Evolutionary conservation across 345 rosid genomes (phyloP), one percentile per base, ranked within the genome.

Genomic region (Luvunga scandens): DNA sequence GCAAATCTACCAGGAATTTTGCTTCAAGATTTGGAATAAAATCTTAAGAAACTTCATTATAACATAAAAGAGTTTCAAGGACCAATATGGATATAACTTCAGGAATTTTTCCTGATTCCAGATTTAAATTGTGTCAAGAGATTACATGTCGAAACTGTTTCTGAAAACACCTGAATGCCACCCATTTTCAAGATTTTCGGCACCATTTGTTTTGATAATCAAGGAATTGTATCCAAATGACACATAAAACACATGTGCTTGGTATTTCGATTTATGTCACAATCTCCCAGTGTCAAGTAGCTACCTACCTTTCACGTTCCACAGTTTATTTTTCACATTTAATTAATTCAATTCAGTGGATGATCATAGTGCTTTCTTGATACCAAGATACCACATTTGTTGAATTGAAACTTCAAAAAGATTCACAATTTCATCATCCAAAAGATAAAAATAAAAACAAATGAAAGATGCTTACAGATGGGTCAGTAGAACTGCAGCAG

Each of bases 391-490:
- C 9, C 28, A 34, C 48, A 34, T 66, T 66, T 34, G 70, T 69
- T 24, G 34, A 39, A 27, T 39, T 45, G 14, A 34, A 31, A 12
- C 42, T 31, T 22, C 2, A 57, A 33, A 48, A 34, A 33, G 7
- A 8, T 33, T 28, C 9, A 6, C 10, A 31, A 85, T 13, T 36
- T 33, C 69, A 66, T 66, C 19, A 75, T 9, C 33, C 34, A 66
- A 34, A 38, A 25, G 7, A 30, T 1, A 5, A 80, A 79, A 45
- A 28, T 62, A 21, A 56, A 4, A 53, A 73, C 8, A 48, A n/a
- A 36, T 38, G 48, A 45, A 19, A 69, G 72, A 36, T 71, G 69
- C 93, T 94, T 88, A 96, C 99, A 82, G 90, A 84, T 71, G 87
- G 67, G 48, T 86, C 80, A 75, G 66, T 66, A 31, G 90, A 83